phyloP scores from a whole-genome alignment of 441 rosid species.

The Gossypium armourianum region DNA sequence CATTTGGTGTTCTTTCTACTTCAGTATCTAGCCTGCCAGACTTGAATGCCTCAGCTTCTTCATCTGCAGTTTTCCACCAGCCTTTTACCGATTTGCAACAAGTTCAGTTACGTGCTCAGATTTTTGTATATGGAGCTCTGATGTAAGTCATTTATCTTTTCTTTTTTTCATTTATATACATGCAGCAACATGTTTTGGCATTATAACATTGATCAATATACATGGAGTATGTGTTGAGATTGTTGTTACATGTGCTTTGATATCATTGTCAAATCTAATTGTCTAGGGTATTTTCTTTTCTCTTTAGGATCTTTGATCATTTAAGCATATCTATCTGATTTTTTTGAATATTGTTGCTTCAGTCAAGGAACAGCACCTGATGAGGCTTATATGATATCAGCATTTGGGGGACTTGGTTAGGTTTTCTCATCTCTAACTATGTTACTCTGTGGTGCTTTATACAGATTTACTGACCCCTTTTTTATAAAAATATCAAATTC shows the following conservation, averaged over 20 bases:
- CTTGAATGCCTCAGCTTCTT: slow-evolving; percentile 52
- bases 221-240: not conserved
- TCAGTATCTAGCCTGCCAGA: slow-evolving; percentile 54
- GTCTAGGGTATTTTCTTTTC: not conserved
- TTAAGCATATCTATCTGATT: slow-evolving; percentile 11
- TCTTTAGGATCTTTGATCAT: not conserved
- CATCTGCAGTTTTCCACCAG: slow-evolving; percentile 54
- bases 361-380: slow-evolving; percentile 89
- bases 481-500: not conserved
- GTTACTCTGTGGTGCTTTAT: not conserved
- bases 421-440: slow-evolving; percentile 12
- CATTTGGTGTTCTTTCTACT: slow-evolving; percentile 42
- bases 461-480: slow-evolving; percentile 17
- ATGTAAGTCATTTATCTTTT: slow-evolving; percentile 43
- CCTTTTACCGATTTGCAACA: slow-evolving; percentile 93
- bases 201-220: not conserved
- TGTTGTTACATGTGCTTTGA: not conserved
- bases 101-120: slow-evolving; percentile 97
- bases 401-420: slow-evolving; percentile 91
- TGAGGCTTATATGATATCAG: slow-evolving; percentile 91
- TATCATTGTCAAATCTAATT: not conserved
- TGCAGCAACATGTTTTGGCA: not conserved
- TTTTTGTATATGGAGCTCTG: slow-evolving; percentile 90
- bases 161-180: not conserved
- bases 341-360: slow-evolving; percentile 26